phyloP scores from a whole-genome alignment of 2,329 filamentous ascomycete species.

The Penicillium brasilianum region DNA sequence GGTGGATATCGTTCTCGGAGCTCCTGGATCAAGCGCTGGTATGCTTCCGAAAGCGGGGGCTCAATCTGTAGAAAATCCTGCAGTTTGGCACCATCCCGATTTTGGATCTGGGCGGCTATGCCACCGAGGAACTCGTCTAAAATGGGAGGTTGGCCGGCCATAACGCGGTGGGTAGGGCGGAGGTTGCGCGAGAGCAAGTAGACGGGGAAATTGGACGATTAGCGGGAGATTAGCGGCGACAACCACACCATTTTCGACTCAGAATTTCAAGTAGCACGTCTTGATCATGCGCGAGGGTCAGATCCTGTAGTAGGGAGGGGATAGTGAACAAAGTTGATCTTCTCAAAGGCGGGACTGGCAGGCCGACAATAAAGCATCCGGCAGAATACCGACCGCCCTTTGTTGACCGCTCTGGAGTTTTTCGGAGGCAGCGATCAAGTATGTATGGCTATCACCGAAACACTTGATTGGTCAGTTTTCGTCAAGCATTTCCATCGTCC shows the following conservation, averaged over 20 bases:
- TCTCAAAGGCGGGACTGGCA: not conserved
- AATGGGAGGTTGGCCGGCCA: slow-evolving; percentile 60
- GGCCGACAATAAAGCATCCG: not conserved
- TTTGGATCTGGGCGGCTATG: slow-evolving; percentile 65
- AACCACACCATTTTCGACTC: not conserved
- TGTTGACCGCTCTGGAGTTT: not conserved
- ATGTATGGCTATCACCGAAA: too few species aligned
- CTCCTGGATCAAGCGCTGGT: slow-evolving; percentile 70
- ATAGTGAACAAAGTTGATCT: not conserved
- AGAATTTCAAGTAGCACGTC: not conserved
- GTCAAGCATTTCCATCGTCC: too few species aligned
- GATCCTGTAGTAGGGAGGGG: not conserved
- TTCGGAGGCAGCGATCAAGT: not conserved
- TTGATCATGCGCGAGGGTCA: not conserved
- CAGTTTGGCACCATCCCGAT: slow-evolving; percentile 68
- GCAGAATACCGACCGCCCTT: not conserved
- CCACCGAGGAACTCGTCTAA: slow-evolving; percentile 70
- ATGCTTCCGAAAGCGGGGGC: slow-evolving; percentile 69
- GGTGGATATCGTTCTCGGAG: slow-evolving; percentile 64
- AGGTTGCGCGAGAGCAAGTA: not conserved
- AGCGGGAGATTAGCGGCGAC: not conserved
- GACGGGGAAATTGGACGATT: not conserved
- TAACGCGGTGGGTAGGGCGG: slow-evolving; percentile 8
- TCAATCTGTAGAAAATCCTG: slow-evolving; percentile 76
- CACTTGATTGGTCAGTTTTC: too few species aligned